phyloP scores from a whole-genome alignment of 768 basidiomycete species.

The Leucosporidium scottii region DNA sequence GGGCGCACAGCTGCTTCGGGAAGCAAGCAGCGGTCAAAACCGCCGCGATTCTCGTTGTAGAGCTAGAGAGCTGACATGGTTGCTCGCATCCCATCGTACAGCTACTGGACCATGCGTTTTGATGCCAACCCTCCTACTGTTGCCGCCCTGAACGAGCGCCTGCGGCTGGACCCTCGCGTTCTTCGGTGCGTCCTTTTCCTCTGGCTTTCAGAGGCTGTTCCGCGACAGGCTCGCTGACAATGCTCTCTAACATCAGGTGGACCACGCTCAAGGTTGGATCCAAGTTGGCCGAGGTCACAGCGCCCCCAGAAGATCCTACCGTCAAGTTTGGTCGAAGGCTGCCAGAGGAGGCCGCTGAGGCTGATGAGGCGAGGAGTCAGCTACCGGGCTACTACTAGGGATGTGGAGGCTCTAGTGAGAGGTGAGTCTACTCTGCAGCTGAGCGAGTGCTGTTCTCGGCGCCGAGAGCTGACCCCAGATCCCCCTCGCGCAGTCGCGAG shows the following conservation, averaged over 20 bases:
- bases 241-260: constrained; percentile 47
- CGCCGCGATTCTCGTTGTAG: not conserved
- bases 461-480: too few relatives aligned
- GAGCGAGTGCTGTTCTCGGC: too few relatives aligned
- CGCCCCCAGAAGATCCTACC: constrained; percentile 7
- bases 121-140: constrained; percentile 72
- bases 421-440: too few relatives aligned
- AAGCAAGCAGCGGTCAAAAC: not conserved
- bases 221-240: not conserved
- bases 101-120: constrained; percentile 87
- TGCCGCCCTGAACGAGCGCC: constrained; percentile 55
- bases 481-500: too few relatives aligned
- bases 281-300: constrained; percentile 61
- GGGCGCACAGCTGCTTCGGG: not conserved
- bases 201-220: not conserved
- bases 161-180: constrained; percentile 74
- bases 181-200: constrained; percentile 43
- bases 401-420: too few relatives aligned
- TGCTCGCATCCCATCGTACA: constrained; percentile 38
- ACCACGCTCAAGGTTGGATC: constrained; percentile 71
- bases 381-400: too few relatives aligned
- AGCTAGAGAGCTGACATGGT: not conserved
- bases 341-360: too few relatives aligned
- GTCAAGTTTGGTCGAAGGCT: not conserved
- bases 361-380: too few relatives aligned